Evolutionary conservation across 225 moss, liverwort and hornwort species (phyloP).

Genomic region (Takakia lepidozioides): DNA sequence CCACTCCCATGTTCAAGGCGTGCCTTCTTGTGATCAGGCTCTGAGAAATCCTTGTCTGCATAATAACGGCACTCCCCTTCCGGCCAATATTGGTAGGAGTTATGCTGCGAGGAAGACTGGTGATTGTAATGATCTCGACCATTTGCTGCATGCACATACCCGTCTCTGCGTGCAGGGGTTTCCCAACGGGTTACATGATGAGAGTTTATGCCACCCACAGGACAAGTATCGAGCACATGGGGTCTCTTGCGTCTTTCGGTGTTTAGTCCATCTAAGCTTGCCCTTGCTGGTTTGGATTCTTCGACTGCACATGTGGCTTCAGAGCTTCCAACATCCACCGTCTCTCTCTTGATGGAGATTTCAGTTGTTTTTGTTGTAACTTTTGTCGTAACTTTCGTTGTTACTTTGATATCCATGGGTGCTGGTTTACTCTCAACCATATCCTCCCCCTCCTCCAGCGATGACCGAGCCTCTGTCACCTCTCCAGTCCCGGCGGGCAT

Average conservation of each 20-base stretch:
- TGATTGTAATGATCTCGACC: constrained; percentile 1
- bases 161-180: too few relatives aligned
- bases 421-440: constrained; percentile 19
- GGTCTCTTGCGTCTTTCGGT: too few relatives aligned
- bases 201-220: too few relatives aligned
- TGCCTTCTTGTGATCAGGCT: constrained; percentile 7
- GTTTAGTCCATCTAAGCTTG: constrained; percentile 35
- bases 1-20: constrained; percentile 1
- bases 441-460: constrained; percentile 24
- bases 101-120: constrained; percentile 3
- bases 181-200: too few relatives aligned
- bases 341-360: constrained; percentile 1
- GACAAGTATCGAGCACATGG: too few relatives aligned
- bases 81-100: background rate
- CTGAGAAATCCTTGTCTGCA: constrained; percentile 4
- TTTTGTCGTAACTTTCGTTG: constrained; percentile 15
- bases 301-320: constrained; percentile 7
- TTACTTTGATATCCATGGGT: constrained; percentile 1
- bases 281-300: constrained; percentile 26
- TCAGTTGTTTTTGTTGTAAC: background rate
- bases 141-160: constrained; percentile 10
- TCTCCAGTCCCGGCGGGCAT: constrained; percentile 11
- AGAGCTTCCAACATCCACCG: background rate
- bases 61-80: constrained; percentile 7
- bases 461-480: constrained; percentile 18